Evolutionary conservation across 495 filamentous ascomycete genomes (phyloP).

Genomic region (Talaromyces nanjingensis): DNA sequence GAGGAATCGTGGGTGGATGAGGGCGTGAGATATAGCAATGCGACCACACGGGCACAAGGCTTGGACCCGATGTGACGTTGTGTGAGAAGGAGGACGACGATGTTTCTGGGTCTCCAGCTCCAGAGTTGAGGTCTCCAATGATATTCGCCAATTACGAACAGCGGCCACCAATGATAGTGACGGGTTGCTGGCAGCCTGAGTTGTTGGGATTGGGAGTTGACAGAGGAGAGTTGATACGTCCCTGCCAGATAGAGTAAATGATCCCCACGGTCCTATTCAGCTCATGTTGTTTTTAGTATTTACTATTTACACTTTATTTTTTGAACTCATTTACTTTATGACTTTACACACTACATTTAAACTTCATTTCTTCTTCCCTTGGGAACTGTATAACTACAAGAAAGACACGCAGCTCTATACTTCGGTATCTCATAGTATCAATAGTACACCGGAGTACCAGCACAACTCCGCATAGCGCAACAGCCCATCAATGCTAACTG

Average conservation of each 20-base stretch:
- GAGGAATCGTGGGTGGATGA: neutral
- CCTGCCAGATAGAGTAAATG: neutral
- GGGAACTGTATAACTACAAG: neutral
- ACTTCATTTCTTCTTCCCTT: neutral
- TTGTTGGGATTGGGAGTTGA: neutral
- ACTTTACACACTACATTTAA: neutral
- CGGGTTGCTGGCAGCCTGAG: neutral
- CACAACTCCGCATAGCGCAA: neutral
- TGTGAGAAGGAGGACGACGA: conserved; percentile 7
- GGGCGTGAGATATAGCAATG: conserved; percentile 15
- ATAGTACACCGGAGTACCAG: neutral
- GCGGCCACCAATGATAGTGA: neutral
- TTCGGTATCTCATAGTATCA: neutral
- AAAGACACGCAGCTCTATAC: neutral
- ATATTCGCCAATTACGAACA: neutral
- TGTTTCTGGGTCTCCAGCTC: neutral
- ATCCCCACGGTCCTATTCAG: neutral
- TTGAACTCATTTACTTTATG: neutral
- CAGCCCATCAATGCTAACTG: neutral
- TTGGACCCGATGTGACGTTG: conserved; percentile 25
- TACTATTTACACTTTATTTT: neutral
- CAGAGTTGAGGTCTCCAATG: neutral
- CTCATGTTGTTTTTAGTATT: neutral
- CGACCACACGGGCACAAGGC: conserved; percentile 29
- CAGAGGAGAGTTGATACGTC: neutral